phyloP scores from a whole-genome alignment of 2,329 filamentous ascomycete species.

The Colletotrichum liaoningense region DNA sequence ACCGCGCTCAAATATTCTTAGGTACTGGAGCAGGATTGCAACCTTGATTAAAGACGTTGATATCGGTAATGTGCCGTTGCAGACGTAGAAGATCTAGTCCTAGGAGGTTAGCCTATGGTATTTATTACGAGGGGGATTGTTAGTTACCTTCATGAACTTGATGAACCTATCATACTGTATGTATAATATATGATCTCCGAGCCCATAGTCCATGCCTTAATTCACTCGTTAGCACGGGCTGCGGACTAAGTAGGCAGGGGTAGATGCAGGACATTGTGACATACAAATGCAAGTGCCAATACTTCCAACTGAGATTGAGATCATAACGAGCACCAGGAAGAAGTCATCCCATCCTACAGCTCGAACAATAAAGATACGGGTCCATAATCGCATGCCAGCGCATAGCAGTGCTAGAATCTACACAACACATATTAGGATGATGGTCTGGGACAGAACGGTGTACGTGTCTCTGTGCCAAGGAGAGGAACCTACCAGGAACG shows the following conservation, averaged over 20 bases:
- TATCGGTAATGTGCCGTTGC: conserved; percentile 34
- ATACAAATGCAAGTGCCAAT: conserved; percentile 14
- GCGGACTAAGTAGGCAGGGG: neutral
- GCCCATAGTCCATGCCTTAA: neutral
- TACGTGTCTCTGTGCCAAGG: neutral
- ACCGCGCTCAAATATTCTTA: conserved; percentile 33
- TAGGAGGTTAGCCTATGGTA: neutral
- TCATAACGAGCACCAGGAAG: conserved; percentile 33
- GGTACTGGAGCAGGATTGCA: conserved; percentile 38
- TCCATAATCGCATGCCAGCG: conserved; percentile 25
- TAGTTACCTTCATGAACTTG: conserved; percentile 10
- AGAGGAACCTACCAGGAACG: conserved; percentile 29
- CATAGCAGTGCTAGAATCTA: conserved; percentile 29
- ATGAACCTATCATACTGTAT: neutral
- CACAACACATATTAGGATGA: neutral
- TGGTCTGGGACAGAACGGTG: neutral
- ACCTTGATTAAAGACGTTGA: conserved; percentile 38
- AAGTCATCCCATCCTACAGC: conserved; percentile 36
- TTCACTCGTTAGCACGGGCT: neutral
- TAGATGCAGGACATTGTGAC: neutral
- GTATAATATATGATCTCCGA: conserved; percentile 14
- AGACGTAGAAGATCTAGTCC: conserved; percentile 36
- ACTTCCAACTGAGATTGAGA: conserved; percentile 16
- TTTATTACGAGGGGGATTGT: neutral
- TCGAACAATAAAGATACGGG: conserved; percentile 28